phyloP scores from a whole-genome alignment of 2,329 filamentous ascomycete genomes.

The Cordyceps fumosorosea region DNA sequence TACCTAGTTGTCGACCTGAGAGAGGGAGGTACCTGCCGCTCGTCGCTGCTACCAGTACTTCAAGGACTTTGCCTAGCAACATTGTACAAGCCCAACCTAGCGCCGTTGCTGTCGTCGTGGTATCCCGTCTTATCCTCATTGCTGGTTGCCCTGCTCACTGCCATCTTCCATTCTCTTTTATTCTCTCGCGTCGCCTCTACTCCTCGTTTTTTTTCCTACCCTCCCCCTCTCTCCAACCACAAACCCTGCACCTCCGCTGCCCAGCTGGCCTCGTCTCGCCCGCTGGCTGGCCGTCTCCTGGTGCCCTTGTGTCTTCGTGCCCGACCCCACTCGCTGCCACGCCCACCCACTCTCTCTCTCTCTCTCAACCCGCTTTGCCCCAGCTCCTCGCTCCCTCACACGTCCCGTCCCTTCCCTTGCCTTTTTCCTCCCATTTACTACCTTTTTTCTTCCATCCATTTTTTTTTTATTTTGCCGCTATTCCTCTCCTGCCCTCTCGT shows the following conservation, averaged over 20 bases:
- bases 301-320: background rate
- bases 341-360: background rate
- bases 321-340: slow-evolving; percentile 11
- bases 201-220: background rate
- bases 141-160: background rate
- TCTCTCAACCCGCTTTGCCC: slow-evolving; percentile 6
- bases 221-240: background rate
- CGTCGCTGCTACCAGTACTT: too few species aligned
- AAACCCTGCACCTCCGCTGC: background rate
- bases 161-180: background rate
- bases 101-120: background rate
- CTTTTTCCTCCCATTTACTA: background rate
- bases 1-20: too few species aligned
- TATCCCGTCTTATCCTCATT: background rate
- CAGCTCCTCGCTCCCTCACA: slow-evolving; percentile 2
- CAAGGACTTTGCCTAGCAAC: too few species aligned
- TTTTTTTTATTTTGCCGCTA: slow-evolving; percentile 10
- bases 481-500: slow-evolving; percentile 10
- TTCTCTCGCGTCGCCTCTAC: background rate
- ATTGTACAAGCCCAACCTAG: background rate
- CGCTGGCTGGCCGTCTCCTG: background rate
- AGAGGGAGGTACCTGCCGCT: too few species aligned
- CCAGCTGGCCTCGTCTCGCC: background rate
- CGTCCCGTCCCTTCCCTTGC: slow-evolving; percentile 9
- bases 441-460: background rate